phyloP scores from a whole-genome alignment of 1,284 basidiomycete genomes.

The Heterobasidion parviporum region DNA sequence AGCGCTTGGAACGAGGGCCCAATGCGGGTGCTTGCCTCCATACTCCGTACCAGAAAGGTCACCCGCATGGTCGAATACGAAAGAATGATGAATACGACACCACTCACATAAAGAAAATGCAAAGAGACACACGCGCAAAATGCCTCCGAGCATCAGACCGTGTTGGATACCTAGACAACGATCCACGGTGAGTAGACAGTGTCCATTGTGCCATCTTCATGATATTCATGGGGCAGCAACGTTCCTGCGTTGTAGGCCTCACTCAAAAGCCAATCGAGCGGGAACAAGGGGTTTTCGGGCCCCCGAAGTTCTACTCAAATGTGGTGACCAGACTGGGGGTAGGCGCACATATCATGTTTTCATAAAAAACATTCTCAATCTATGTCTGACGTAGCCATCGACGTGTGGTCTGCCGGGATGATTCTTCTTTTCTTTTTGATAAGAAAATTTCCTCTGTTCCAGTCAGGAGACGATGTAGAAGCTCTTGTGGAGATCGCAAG shows the following conservation, averaged over 20 bases:
- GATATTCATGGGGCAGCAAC: background rate
- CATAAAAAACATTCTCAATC: conserved; percentile 1
- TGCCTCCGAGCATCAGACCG: conserved; percentile 48
- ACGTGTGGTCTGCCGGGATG: conserved; percentile 93
- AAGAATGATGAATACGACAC: conserved; percentile 30
- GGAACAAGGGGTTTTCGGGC: conserved; percentile 96
- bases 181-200: conserved; percentile 37
- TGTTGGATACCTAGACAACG: conserved; percentile 69
- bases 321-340: conserved; percentile 90
- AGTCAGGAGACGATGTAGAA: conserved; percentile 91
- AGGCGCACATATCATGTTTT: conserved; percentile 18
- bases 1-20: conserved; percentile 52
- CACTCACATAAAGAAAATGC: conserved; percentile 38
- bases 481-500: conserved; percentile 92
- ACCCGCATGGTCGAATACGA: conserved; percentile 61
- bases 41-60: conserved; percentile 45
- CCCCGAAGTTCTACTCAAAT: conserved; percentile 95
- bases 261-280: conserved; percentile 92
- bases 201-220: background rate
- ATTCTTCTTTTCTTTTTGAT: conserved; percentile 91
- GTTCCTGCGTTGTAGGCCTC: conserved; percentile 41
- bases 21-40: conserved; percentile 64
- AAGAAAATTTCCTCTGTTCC: conserved; percentile 91
- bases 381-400: conserved; percentile 59
- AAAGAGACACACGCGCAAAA: conserved; percentile 58